A percentile compares a stretch with the other conserved stretches of the same genome.
Evolutionary conservation across 2,329 filamentous ascomycete genomes (phyloP).

Genomic region (Calonectria multiphialidica): DNA sequence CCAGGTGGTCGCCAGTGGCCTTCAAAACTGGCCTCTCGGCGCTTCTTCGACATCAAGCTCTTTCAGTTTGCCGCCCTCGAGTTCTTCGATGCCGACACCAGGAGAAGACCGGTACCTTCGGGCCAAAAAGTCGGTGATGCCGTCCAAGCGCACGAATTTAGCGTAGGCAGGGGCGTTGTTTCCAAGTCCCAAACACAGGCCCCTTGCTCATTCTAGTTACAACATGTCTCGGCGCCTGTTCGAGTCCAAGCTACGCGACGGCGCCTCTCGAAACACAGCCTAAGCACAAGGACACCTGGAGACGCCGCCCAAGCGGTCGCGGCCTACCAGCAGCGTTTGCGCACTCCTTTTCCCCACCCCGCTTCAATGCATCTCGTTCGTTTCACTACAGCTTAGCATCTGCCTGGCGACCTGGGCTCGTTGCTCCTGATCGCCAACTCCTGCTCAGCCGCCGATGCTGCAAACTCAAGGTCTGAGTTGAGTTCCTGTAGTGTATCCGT

Average conservation of each 20-base stretch:
- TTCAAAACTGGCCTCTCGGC: background rate
- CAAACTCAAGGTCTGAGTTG: background rate
- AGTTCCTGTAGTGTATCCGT: background rate
- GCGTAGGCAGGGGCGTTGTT: background rate
- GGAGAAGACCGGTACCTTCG: background rate
- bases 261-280: constrained; percentile 42
- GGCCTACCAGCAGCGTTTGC: constrained; percentile 4
- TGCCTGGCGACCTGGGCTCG: background rate
- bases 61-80: background rate
- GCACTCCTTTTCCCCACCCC: constrained; percentile 6
- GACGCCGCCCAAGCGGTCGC: constrained; percentile 11
- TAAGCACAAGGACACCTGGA: constrained; percentile 2
- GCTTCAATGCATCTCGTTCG: constrained; percentile 15
- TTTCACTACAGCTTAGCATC: constrained; percentile 17
- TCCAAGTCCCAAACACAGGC: background rate
- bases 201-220: background rate
- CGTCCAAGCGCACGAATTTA: background rate
- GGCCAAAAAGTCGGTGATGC: background rate
- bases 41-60: background rate
- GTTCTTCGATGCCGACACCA: background rate
- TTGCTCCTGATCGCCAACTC: background rate
- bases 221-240: constrained; percentile 31
- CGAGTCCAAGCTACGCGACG: constrained; percentile 12
- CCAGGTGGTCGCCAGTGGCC: background rate
- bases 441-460: background rate